Evolutionary conservation across 1,139 yeast species (phyloP).

Genomic region (Yamadazyma kanchanaburiensis): DNA sequence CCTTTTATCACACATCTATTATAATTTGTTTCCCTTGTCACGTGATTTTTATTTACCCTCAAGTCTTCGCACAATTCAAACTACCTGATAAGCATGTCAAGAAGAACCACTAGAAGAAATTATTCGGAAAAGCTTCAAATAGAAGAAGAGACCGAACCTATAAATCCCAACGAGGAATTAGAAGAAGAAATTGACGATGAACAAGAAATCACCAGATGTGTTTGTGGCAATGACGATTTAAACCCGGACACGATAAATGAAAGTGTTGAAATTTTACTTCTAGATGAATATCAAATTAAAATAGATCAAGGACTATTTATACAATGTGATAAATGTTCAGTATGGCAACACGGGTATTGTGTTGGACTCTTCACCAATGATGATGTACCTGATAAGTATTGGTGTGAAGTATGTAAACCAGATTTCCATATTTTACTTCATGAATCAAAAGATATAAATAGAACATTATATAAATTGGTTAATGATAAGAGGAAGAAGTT

Average conservation of each 20-base stretch:
- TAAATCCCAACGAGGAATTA: slow-evolving; percentile 5
- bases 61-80: background rate
- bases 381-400: slow-evolving; percentile 85
- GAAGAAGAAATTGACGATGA: slow-evolving; percentile 39
- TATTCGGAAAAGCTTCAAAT: slow-evolving; percentile 9
- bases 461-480: slow-evolving; percentile 50
- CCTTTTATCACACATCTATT: no score
- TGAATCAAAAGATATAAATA: slow-evolving; percentile 24
- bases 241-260: slow-evolving; percentile 31
- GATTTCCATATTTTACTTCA: slow-evolving; percentile 60
- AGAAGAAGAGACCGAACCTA: slow-evolving; percentile 16
- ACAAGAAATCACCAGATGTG: slow-evolving; percentile 83
- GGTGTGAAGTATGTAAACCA: slow-evolving; percentile 90
- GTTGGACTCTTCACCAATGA: slow-evolving; percentile 75
- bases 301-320: slow-evolving; percentile 77
- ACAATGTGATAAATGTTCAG: slow-evolving; percentile 89
- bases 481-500: slow-evolving; percentile 46
- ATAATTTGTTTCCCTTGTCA: no score
- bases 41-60: background rate
- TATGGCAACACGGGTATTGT: slow-evolving; percentile 97
- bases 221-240: slow-evolving; percentile 77
- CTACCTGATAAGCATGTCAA: slow-evolving; percentile 9
- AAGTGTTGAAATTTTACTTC: slow-evolving; percentile 44
- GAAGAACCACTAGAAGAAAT: slow-evolving; percentile 14
- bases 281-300: slow-evolving; percentile 54